Conservation (phyloP, 116 monocot species). For the Phalaenopsis hybrid region DNA sequence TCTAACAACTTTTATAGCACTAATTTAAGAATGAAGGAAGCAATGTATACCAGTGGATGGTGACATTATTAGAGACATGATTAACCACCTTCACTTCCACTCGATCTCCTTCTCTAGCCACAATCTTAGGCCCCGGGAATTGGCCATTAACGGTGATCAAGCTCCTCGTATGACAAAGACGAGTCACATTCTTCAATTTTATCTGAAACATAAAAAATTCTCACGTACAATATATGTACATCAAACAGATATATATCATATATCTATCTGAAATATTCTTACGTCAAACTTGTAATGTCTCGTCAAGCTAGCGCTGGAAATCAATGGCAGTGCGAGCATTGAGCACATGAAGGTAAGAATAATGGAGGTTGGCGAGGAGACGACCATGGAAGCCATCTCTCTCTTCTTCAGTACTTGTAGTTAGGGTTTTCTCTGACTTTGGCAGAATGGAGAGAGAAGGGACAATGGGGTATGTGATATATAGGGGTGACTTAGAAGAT, state of each 20-base stretch:
- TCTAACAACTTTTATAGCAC: background rate
- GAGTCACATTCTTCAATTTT: constrained; percentile 21
- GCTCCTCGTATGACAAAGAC: constrained; percentile 22
- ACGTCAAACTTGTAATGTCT: constrained; percentile 32
- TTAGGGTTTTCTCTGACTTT: background rate
- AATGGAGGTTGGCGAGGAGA: no score
- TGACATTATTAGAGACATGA: constrained; percentile 21
- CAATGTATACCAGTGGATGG: constrained; percentile 36
- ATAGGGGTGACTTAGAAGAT: background rate
- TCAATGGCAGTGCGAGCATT: constrained; percentile 2
- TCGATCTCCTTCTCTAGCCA: constrained; percentile 29
- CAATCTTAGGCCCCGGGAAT: constrained; percentile 33
- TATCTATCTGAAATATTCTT: background rate
- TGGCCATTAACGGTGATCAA: constrained; percentile 35
- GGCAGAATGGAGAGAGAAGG: background rate
- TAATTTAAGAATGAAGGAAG: no score
- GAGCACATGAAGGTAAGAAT: background rate
- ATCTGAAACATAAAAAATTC: constrained; percentile 8
- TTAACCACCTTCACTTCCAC: constrained; percentile 28
- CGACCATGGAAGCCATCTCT: background rate
- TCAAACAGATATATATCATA: background rate
- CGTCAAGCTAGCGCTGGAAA: constrained; percentile 7
- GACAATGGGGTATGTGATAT: background rate
- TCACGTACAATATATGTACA: background rate
- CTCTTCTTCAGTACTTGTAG: background rate